Base-by-base conservation (phyloP, 768 basidiomycete genomes). In the Suillus weaverae region DNA sequence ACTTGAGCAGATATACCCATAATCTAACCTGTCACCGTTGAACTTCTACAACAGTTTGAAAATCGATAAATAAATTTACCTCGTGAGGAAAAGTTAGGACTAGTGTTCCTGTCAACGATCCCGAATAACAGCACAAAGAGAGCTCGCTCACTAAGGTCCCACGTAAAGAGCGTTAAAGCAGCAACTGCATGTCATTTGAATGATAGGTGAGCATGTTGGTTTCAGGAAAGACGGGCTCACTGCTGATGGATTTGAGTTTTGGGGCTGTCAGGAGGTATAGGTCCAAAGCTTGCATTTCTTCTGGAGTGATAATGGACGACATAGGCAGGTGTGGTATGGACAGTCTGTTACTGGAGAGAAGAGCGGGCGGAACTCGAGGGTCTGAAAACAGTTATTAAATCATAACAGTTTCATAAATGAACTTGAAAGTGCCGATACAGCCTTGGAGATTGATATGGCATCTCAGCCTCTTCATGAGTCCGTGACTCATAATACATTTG, bases 21-120 rank as follows among this genome's bases (percentile, higher is more conserved):
- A 62, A 62, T 62, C 44, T 62, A 36, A 62, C 60, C 63, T 64
- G 14, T n/a, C 18, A 41, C 14, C 36, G 11, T 9, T 33, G 10
- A 38, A 16, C 26, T 35, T 43, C 18, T 8, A 13, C 16, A 18
- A 26, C 36, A 38, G 14, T 20, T 14, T 11, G 22, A 10, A 33
- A 38, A 11, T 44, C 3, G 35, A 62, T 26, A 7, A 33, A 35
- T 4, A 33, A 35, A 11, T 18, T 62, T 38, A 64, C 63, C n/a
- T 64, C 61, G 13, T 62, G 32, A 61, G 57, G 39, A 41, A 64
- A 64, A 16, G 63, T 64, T 2, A 64, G 44, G 32, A 62, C 63
- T 64, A 8, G n/a, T 8, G 18, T 14, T 22, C 32, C 5, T 36
- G 59, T 61, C 26, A 61, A 32, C 3, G 61, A n/a, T 44, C 11